Percentiles rank a stretch among this genome's conserved stretches.
These are phyloP conservation scores for Herpotrichia juniperi DNA, from an alignment of 2,329 filamentous ascomycete genomes.

Conservation along the genomic window DNA sequence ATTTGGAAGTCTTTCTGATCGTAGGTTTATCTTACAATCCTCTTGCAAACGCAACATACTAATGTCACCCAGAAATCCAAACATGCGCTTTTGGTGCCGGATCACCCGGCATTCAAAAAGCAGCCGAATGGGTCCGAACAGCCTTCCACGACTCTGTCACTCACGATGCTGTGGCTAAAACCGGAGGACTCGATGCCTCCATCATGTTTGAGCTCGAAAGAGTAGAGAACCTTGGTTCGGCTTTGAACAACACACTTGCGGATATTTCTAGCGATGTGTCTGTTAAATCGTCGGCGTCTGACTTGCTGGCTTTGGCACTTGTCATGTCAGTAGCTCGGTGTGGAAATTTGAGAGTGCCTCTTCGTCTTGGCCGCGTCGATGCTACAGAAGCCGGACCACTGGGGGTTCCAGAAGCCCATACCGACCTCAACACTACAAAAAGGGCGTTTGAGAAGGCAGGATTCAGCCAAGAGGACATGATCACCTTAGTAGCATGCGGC, in stretches of 20 bases:
- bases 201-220: conserved; percentile 2
- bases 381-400: conserved; percentile 1
- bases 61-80: not conserved
- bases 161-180: not conserved
- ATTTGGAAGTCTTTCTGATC: not conserved
- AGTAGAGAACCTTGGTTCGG: conserved; percentile 1
- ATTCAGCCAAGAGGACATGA: conserved; percentile 4
- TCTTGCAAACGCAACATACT: not conserved
- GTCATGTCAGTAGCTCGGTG: not conserved
- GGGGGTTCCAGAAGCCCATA: conserved; percentile 1
- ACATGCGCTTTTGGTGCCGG: not conserved
- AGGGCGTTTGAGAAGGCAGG: conserved; percentile 2
- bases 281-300: not conserved
- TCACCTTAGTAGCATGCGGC: conserved; percentile 1
- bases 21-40: not conserved
- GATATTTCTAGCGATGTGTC: not conserved
- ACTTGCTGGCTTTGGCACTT: not conserved
- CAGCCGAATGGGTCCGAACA: conserved; percentile 4
- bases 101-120: conserved; percentile 2
- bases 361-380: conserved; percentile 1
- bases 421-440: not conserved
- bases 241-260: not conserved
- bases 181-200: conserved; percentile 4
- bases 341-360: not conserved
- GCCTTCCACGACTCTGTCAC: conserved; percentile 3